Conservation (phyloP, 768 basidiomycete species). For the Naganishia onofrii region DNA sequence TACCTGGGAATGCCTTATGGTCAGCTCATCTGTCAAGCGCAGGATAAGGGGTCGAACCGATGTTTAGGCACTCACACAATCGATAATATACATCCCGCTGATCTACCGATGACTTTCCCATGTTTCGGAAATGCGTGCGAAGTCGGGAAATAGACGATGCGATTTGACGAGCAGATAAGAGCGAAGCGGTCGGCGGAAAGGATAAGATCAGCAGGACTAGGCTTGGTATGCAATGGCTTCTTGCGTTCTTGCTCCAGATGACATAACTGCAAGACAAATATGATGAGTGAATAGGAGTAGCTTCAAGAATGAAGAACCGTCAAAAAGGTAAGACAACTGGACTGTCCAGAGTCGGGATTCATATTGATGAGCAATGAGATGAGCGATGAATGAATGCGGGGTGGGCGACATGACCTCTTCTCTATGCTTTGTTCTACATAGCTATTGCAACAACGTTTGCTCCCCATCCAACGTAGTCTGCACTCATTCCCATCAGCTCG, state of each 20-base stretch:
- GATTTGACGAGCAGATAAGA: no score
- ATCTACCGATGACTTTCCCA: constrained; percentile 49
- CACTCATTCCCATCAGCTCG: background rate
- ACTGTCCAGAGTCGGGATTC: background rate
- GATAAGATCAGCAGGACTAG: no score
- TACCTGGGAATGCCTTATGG: constrained; percentile 13
- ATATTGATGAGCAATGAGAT: background rate
- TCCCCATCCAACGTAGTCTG: background rate
- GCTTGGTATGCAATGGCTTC: no score
- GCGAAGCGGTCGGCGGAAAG: no score
- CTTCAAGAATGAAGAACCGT: no score
- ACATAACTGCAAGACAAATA: no score
- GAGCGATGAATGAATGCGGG: no score
- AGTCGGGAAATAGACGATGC: background rate
- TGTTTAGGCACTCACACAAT: constrained; percentile 36
- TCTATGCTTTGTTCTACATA: background rate
- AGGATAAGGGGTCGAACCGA: no score
- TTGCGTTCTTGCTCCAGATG: no score
- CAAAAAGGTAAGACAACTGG: background rate
- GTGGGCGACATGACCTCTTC: background rate
- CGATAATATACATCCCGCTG: constrained; percentile 51
- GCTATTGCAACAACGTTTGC: background rate
- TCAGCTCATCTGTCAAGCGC: background rate
- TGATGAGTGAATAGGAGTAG: no score
- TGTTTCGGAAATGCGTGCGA: constrained; percentile 25